Evolutionary conservation across 108 stramenopile genomes (phyloP).

Genomic region (Chaetoceros muelleri): DNA sequence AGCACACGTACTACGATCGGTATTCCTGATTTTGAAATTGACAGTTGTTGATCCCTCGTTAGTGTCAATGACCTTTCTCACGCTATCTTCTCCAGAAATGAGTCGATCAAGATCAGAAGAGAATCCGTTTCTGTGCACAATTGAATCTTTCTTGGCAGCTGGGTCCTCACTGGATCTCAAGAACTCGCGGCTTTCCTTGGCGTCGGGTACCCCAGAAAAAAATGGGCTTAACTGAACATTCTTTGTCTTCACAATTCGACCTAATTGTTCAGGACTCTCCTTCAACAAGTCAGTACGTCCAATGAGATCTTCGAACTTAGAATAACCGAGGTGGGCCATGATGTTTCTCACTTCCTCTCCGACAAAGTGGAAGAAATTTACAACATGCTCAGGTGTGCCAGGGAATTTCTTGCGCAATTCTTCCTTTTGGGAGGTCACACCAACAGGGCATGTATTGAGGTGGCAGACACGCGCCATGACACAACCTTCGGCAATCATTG

Average conservation of each 20-base stretch:
- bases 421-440: conserved; percentile 93
- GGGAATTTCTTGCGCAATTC: conserved; percentile 91
- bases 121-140: conserved; percentile 73
- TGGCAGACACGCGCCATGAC: conserved; percentile 95
- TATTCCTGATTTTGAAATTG: conserved; percentile 67
- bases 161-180: conserved; percentile 58
- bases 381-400: conserved; percentile 95
- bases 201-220: conserved; percentile 67
- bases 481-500: conserved; percentile 94
- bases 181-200: conserved; percentile 52
- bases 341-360: conserved; percentile 84
- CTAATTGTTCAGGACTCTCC: conserved; percentile 44
- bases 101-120: conserved; percentile 81
- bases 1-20: conserved; percentile 77
- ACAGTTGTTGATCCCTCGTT: conserved; percentile 54
- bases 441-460: conserved; percentile 94
- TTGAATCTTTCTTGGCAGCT: conserved; percentile 44
- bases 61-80: conserved; percentile 60
- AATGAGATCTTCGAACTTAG: conserved; percentile 85
- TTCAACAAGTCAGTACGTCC: conserved; percentile 86
- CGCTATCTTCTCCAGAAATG: conserved; percentile 42
- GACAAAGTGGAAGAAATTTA: conserved; percentile 92
- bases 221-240: conserved; percentile 47
- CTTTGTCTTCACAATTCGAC: conserved; percentile 64
- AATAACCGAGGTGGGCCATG: conserved; percentile 87